Percentiles rank a stretch among this genome's conserved stretches.
Evolutionary conservation across 2,329 filamentous ascomycete species (phyloP).

Genomic region (Tolypocladium tundrense): DNA sequence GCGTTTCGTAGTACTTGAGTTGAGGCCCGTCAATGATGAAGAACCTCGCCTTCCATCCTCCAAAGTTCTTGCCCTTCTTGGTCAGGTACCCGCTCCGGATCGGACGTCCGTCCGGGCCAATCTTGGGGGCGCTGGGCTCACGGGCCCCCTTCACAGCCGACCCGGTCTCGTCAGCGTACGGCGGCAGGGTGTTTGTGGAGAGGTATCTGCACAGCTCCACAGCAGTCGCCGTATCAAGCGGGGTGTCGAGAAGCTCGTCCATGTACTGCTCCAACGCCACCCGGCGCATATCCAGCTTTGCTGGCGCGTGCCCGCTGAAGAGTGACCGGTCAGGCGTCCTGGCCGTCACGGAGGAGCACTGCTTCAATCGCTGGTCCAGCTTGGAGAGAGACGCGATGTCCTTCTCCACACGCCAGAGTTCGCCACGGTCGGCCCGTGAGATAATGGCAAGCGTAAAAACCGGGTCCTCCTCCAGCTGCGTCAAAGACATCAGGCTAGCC

Average conservation of each 20-base stretch:
- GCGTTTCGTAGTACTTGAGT: slow-evolving; percentile 84
- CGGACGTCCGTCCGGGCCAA: slow-evolving; percentile 54
- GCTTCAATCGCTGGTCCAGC: slow-evolving; percentile 72
- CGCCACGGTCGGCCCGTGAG: slow-evolving; percentile 61
- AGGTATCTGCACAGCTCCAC: slow-evolving; percentile 80
- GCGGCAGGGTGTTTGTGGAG: slow-evolving; percentile 54
- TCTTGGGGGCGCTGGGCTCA: slow-evolving; percentile 22
- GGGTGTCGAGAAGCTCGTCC: slow-evolving; percentile 72
- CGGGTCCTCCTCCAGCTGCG: slow-evolving; percentile 77
- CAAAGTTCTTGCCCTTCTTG: slow-evolving; percentile 96
- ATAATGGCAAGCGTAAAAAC: slow-evolving; percentile 87
- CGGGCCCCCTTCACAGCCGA: slow-evolving; percentile 12
- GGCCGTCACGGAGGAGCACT: slow-evolving; percentile 59
- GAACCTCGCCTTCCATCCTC: slow-evolving; percentile 85
- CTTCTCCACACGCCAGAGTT: slow-evolving; percentile 93
- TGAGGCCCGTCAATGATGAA: slow-evolving; percentile 51
- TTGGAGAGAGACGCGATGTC: slow-evolving; percentile 71
- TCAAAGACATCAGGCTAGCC: slow-evolving; percentile 71
- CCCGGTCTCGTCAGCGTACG: slow-evolving; percentile 46
- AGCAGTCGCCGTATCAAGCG: slow-evolving; percentile 66
- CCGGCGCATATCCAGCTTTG: slow-evolving; percentile 81
- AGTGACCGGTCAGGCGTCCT: slow-evolving; percentile 75
- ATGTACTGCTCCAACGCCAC: slow-evolving; percentile 75
- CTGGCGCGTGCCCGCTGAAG: slow-evolving; percentile 87
- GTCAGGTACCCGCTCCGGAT: slow-evolving; percentile 85